These are phyloP conservation scores for Luffa acutangula DNA, from an alignment of 306 rosid genomes.

Conservation along the genomic window DNA sequence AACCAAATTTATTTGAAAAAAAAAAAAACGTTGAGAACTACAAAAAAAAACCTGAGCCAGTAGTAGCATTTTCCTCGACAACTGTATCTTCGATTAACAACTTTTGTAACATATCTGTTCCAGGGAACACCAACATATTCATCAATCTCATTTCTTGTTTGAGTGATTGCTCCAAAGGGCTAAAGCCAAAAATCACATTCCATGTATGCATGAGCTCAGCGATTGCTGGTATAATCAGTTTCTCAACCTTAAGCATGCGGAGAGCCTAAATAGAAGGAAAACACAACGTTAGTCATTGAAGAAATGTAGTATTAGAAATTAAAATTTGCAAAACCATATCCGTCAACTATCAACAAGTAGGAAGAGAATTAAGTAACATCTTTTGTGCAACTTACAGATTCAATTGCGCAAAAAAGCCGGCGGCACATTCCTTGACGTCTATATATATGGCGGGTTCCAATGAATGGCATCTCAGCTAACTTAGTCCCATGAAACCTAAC, in stretches of 20 bases:
- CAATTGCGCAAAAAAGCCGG: constrained; percentile 80
- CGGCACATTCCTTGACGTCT: constrained; percentile 99
- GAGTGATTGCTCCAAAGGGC: constrained; percentile 55
- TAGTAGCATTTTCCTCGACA: constrained; percentile 28
- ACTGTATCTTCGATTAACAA: constrained; percentile 37
- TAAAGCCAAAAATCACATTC: constrained; percentile 77
- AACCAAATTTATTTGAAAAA: background rate
- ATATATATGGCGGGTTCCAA: constrained; percentile 89
- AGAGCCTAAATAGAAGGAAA: constrained; percentile 44
- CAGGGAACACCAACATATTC: constrained; percentile 95
- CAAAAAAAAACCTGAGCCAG: constrained; percentile 25
- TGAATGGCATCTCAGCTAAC: constrained; percentile 96
- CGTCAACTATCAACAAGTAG: background rate
- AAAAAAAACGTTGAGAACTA: background rate
- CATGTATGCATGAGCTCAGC: constrained; percentile 79
- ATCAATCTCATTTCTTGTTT: constrained; percentile 62
- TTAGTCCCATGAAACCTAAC: constrained; percentile 91
- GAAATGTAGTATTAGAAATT: background rate
- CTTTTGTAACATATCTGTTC: constrained; percentile 94
- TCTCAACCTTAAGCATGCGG: constrained; percentile 67
- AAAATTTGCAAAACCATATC: background rate
- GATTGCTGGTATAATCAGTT: constrained; percentile 87
- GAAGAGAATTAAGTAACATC: constrained; percentile 16
- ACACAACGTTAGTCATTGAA: background rate
- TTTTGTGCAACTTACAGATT: constrained; percentile 44